Percentiles rank a stretch among this genome's conserved stretches.
Conservation (phyloP, 2,329 filamentous ascomycete species). For the Lithohypha guttulata region DNA sequence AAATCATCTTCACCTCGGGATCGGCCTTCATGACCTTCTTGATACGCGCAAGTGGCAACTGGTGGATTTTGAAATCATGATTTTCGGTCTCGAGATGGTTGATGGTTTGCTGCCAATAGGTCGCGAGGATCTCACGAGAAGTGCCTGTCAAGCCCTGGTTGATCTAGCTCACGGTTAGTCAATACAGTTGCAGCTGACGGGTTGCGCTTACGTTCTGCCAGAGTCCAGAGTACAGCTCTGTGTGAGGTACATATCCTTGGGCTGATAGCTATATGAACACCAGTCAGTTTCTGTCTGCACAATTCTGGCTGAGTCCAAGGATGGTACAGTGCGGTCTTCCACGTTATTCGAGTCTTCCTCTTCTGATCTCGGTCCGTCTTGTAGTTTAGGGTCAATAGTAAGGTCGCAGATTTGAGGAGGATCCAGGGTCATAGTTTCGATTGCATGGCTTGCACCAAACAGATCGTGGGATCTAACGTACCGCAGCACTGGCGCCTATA, state of each 20-base stretch:
- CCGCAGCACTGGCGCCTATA: conserved; percentile 56
- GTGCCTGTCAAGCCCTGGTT: conserved; percentile 87
- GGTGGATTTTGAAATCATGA: conserved; percentile 97
- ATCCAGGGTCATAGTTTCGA: too few species aligned
- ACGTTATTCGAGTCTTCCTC: too few species aligned
- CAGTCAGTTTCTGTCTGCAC: conserved; percentile 18
- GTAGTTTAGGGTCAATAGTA: too few species aligned
- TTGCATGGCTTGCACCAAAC: too few species aligned
- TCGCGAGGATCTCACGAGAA: conserved; percentile 94
- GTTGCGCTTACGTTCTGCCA: conserved; percentile 73
- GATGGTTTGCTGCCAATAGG: conserved; percentile 98
- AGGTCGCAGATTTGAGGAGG: too few species aligned
- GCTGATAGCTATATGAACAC: conserved; percentile 58
- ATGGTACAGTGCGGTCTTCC: too few species aligned
- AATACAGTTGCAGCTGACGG: conserved; percentile 9
- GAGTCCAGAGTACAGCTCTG: conserved; percentile 83
- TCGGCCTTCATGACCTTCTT: conserved; percentile 99
- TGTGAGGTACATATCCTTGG: conserved; percentile 74
- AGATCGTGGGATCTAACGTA: conserved; percentile 43
- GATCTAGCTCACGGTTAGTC: conserved; percentile 46
- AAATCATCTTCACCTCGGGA: conserved; percentile 99
- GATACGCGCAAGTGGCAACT: conserved; percentile 91
- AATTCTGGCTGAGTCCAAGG: too few species aligned
- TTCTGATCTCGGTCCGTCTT: too few species aligned
- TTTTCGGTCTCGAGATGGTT: conserved; percentile 87